A percentile compares a stretch with the other conserved stretches of the same genome.
Evolutionary conservation across 257 asterid species (phyloP).

Genomic region (Penstemon eatonii): DNA sequence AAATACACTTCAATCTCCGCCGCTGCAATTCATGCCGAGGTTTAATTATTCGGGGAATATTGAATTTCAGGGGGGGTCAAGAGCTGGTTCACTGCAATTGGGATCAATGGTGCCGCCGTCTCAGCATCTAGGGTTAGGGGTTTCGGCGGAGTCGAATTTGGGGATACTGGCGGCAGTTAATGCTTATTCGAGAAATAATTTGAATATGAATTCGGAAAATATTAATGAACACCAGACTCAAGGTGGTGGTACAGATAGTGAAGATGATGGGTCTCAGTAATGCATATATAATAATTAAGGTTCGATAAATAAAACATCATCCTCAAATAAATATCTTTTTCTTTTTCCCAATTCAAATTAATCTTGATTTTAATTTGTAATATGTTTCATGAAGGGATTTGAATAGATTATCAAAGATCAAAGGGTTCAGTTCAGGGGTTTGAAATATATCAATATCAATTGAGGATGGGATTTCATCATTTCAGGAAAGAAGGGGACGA

Average conservation of each 20-base stretch:
- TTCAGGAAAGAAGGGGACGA: constrained; percentile 26
- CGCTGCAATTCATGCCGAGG: constrained; percentile 57
- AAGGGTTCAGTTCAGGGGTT: constrained; percentile 22
- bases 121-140: constrained; percentile 57
- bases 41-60: constrained; percentile 48
- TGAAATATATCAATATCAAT: constrained; percentile 21
- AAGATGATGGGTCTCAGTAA: constrained; percentile 46
- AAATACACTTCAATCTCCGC: constrained; percentile 43
- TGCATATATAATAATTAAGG: neutral
- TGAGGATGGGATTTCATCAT: constrained; percentile 19
- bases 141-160: constrained; percentile 54
- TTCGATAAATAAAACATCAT: neutral
- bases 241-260: constrained; percentile 34
- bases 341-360: neutral
- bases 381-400: neutral
- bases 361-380: neutral
- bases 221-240: constrained; percentile 33
- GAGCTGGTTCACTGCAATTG: constrained; percentile 40
- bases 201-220: constrained; percentile 40
- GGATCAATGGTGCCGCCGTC: constrained; percentile 53
- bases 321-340: neutral
- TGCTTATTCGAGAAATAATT: constrained; percentile 49
- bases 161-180: constrained; percentile 68
- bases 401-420: neutral
- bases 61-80: constrained; percentile 48